Evolutionary conservation across 1,284 basidiomycete species (phyloP).

Genomic region (Nidula niveotomentosa): DNA sequence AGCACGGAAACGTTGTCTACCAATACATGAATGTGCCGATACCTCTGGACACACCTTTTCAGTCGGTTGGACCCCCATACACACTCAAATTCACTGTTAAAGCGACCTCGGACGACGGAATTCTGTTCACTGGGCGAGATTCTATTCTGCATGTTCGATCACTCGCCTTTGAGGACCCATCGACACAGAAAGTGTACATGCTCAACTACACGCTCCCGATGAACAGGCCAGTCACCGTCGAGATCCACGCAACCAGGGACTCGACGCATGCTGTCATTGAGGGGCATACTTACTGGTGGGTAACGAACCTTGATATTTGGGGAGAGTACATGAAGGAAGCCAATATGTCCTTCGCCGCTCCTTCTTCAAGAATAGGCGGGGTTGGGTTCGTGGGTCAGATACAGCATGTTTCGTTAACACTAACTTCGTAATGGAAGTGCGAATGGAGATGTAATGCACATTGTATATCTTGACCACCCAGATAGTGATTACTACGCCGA

Average conservation of each 20-base stretch:
- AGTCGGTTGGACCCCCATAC: not conserved
- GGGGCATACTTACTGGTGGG: not conserved
- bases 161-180: not conserved
- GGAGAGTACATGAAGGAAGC: not conserved
- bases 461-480: not conserved
- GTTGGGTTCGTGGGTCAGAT: not conserved
- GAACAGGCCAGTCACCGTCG: not conserved
- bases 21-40: not conserved
- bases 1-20: not conserved
- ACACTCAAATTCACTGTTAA: not conserved
- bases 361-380: not conserved
- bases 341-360: not conserved
- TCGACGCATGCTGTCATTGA: not conserved
- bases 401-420: not conserved
- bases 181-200: not conserved
- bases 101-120: not conserved
- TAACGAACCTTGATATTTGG: slow-evolving; percentile 3
- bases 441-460: not conserved
- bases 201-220: not conserved
- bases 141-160: not conserved
- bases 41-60: not conserved
- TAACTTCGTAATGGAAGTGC: not conserved
- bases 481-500: not conserved
- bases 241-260: not conserved
- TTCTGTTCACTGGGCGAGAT: not conserved